A percentile compares a stretch with the other conserved stretches of the same genome.
These are phyloP conservation scores for Acanthamoeba triangularis DNA, from an alignment of 208 protist species.

Conservation along the genomic window DNA sequence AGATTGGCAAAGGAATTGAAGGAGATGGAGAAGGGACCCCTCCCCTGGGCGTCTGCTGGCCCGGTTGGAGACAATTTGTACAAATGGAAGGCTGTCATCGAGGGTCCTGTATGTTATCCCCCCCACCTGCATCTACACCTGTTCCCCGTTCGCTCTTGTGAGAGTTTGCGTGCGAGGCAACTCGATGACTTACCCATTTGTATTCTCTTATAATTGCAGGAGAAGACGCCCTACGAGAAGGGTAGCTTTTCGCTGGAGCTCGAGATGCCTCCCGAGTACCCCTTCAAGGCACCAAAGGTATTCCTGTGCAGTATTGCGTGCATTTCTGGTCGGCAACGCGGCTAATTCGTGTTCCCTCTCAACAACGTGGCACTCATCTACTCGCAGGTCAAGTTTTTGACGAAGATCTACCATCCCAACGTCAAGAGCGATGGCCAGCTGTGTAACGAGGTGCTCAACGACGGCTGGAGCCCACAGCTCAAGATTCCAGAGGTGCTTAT, in stretches of 20 bases:
- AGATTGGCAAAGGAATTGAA: slow-evolving; percentile 60
- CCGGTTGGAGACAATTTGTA: slow-evolving; percentile 52
- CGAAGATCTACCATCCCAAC: slow-evolving; percentile 66
- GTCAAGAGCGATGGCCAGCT: slow-evolving; percentile 80
- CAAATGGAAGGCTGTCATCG: slow-evolving; percentile 65
- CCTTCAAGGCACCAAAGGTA: slow-evolving; percentile 84
- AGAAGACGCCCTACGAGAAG: slow-evolving; percentile 83
- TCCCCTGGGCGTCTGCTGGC: slow-evolving; percentile 44
- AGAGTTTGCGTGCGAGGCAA: not conserved
- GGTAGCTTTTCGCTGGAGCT: slow-evolving; percentile 85
- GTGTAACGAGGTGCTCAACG: slow-evolving; percentile 80
- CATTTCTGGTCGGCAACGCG: too few species aligned
- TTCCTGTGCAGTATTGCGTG: not conserved
- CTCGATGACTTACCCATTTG: not conserved
- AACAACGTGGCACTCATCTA: not conserved
- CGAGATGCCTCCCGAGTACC: slow-evolving; percentile 84
- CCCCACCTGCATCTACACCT: not conserved
- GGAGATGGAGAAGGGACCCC: slow-evolving; percentile 70
- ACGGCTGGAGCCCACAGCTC: slow-evolving; percentile 83
- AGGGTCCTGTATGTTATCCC: slow-evolving; percentile 8
- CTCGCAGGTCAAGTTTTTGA: slow-evolving; percentile 12
- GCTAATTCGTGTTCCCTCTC: not conserved
- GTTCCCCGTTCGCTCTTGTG: not conserved
- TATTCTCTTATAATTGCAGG: slow-evolving; percentile 2
- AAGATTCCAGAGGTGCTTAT: slow-evolving; percentile 84